Conservation (phyloP, 306 rosid genomes). For the Glycine soja region DNA sequence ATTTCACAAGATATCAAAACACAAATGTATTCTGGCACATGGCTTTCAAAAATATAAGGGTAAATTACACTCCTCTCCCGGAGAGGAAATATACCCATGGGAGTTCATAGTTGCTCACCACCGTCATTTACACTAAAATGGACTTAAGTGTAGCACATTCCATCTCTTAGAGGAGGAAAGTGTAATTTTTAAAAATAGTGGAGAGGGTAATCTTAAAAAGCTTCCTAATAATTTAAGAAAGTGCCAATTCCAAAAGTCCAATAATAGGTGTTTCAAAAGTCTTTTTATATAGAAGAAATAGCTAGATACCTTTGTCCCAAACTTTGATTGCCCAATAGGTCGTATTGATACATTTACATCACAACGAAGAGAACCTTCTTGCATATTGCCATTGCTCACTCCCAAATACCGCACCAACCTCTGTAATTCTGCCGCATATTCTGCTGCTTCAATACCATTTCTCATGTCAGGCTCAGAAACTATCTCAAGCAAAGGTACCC, state of each 20-base stretch:
- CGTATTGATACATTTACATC: slow-evolving; percentile 94
- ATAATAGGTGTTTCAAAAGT: not conserved
- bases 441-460: slow-evolving; percentile 96
- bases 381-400: slow-evolving; percentile 97
- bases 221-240: not conserved
- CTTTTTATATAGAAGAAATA: not conserved
- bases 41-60: too few species aligned
- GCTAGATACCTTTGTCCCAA: slow-evolving; percentile 83
- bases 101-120: not conserved
- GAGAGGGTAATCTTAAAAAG: not conserved
- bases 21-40: not conserved
- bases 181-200: not conserved
- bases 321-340: slow-evolving; percentile 77
- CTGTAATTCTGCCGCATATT: slow-evolving; percentile 93
- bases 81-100: not conserved
- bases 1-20: slow-evolving; percentile 14
- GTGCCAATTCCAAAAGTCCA: slow-evolving; percentile 10
- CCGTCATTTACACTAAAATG: not conserved
- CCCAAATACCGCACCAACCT: slow-evolving; percentile 91
- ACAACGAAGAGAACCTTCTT: slow-evolving; percentile 97
- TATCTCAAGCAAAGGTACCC: slow-evolving; percentile 97
- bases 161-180: not conserved
- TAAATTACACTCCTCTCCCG: not conserved
- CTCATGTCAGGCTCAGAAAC: slow-evolving; percentile 99
- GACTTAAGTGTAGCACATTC: not conserved